Conservation (phyloP, 202 grass and related monocot genomes). For the Elaeis oleifera region DNA sequence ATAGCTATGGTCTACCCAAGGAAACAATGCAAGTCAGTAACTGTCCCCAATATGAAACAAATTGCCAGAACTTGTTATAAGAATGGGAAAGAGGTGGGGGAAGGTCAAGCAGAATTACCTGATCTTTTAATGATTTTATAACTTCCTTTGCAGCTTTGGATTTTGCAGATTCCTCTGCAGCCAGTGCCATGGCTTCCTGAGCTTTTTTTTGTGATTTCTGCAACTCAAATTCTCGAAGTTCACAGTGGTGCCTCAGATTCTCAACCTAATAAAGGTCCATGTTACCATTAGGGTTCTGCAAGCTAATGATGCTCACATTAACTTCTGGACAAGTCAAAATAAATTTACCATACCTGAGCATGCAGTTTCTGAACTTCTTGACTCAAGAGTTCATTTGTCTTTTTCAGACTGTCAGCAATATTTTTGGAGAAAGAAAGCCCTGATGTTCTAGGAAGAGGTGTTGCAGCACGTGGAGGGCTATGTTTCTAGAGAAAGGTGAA, state of each 20-base stretch:
- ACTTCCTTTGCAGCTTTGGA: conserved; percentile 87
- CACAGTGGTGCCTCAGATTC: conserved; percentile 53
- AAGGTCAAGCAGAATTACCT: conserved; percentile 34
- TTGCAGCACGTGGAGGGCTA: conserved; percentile 54
- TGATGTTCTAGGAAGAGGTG: conserved; percentile 50
- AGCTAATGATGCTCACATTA: background rate
- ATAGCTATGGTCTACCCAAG: no score
- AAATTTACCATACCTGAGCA: conserved; percentile 44
- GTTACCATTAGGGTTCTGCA: background rate
- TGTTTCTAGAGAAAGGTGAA: conserved; percentile 57
- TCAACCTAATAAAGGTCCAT: conserved; percentile 43
- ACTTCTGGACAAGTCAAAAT: conserved; percentile 1
- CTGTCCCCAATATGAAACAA: no score
- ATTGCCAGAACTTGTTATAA: no score
- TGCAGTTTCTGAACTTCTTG: conserved; percentile 69
- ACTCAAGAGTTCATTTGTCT: conserved; percentile 64
- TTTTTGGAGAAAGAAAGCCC: conserved; percentile 54
- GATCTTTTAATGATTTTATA: conserved; percentile 60
- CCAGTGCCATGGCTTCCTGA: conserved; percentile 50
- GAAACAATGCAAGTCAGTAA: no score
- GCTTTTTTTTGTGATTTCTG: conserved; percentile 71
- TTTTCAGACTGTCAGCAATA: conserved; percentile 43
- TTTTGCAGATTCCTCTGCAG: conserved; percentile 70
- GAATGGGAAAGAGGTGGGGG: no score
- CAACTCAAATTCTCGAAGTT: conserved; percentile 60